phyloP scores from a whole-genome alignment of 2,329 filamentous ascomycete species.

The Fusarium sp. region DNA sequence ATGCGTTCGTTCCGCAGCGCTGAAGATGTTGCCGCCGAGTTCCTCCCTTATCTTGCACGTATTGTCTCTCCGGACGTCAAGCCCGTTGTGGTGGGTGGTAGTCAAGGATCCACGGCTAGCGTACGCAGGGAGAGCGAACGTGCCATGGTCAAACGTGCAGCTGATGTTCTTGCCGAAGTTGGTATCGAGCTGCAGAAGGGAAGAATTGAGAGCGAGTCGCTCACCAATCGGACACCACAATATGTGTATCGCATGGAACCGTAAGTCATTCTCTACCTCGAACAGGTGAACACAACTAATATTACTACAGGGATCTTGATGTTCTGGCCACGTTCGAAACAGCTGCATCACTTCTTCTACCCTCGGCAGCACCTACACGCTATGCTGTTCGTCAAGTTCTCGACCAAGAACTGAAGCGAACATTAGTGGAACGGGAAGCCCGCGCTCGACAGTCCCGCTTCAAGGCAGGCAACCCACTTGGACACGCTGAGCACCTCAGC shows the following conservation, averaged over 20 bases:
- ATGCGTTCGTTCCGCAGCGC: constrained; percentile 81
- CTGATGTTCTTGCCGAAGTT: constrained; percentile 83
- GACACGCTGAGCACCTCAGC: constrained; percentile 40
- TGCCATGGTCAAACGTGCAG: constrained; percentile 80
- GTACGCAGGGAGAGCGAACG: constrained; percentile 90
- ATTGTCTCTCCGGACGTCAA: constrained; percentile 91
- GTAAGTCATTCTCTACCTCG: constrained; percentile 61
- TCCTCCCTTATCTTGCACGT: constrained; percentile 84
- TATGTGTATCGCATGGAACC: constrained; percentile 97
- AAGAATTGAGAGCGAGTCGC: constrained; percentile 76
- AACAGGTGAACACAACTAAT: constrained; percentile 15
- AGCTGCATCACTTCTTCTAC: constrained; percentile 63
- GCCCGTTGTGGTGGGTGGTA: constrained; percentile 83
- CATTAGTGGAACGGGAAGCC: constrained; percentile 73
- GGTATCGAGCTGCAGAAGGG: constrained; percentile 84
- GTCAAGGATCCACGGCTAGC: constrained; percentile 76
- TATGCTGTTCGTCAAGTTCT: constrained; percentile 94
- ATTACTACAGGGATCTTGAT: constrained; percentile 71
- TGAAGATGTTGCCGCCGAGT: constrained; percentile 81
- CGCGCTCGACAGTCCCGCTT: constrained; percentile 74
- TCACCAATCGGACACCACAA: constrained; percentile 67
- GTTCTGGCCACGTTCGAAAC: constrained; percentile 80
- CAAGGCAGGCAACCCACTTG: constrained; percentile 56
- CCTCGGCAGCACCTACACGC: constrained; percentile 77
- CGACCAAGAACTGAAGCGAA: constrained; percentile 86